Base-by-base conservation (phyloP, 2,329 filamentous ascomycete species). In the Pyrenophora teres region DNA sequence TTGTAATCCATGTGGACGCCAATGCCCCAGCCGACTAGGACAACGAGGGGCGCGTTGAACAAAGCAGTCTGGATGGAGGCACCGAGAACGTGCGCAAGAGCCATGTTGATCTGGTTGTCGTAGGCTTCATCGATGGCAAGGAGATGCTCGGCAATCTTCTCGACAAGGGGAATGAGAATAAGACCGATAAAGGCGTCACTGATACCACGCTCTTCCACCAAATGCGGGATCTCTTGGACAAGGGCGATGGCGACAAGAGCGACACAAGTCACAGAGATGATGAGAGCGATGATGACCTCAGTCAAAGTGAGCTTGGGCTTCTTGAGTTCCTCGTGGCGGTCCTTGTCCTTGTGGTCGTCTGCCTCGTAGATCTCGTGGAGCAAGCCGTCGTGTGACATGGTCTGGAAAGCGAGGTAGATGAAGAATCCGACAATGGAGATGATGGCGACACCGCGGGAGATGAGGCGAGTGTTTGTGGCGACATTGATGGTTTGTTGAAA, bases 21-120 rank as follows among this genome's bases (percentile, higher is more conserved):
- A 31, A 92, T 75, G 18, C 88, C 87, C 92, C 92, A 97, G 38
- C 88, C 90, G 41, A 95, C 87, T 32, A 96, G 80, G 30, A 96
- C 85, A 6, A 90, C 86, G 3, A 96, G 81, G 0, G 92, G 92
- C 0, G 87, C 90, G 70, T 95, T 96, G 68, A 96, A 85, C 27
- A 96, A 82, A 1, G 92, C 90, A 0, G 92, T 97, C 75, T 96
- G 92, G 52, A 96, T 87, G 0, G 89, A 93, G 2, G 91, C 87
- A 40, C 90, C 91, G 36, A 96, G 84, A 46, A 94, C 89, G 71
- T 96, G 91, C 38, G 89, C 88, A 21, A 94, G 81, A 0, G 90
- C 90, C 73, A 92, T 87, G 76, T 94, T 94, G 81, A 92, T 91
- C 63, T 88, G 86, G 69, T 89, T 85, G 63, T 90, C 88, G 80